These are phyloP conservation scores for Chytriomyces confervae DNA, from an alignment of 192 early-diverging fungal species.

Conservation along the genomic window DNA sequence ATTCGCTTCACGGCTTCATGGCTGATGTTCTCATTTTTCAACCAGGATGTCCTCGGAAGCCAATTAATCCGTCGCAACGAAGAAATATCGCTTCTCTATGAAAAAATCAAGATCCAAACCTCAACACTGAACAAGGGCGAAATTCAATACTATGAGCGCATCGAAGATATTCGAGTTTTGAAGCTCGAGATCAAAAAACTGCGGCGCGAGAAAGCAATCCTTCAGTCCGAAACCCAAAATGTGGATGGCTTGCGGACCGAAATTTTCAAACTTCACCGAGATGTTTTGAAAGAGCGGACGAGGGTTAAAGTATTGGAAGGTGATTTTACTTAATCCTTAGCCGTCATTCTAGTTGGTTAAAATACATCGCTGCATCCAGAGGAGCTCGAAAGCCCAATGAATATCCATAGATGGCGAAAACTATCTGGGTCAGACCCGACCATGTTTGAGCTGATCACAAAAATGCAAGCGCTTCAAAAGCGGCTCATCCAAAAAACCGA, in stretches of 20 bases:
- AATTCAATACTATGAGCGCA: conserved; percentile 63
- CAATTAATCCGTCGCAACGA: conserved; percentile 64
- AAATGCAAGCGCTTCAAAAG: conserved; percentile 66
- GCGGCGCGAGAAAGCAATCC: conserved; percentile 60
- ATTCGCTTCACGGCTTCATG: background rate
- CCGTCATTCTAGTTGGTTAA: background rate
- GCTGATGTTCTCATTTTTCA: background rate
- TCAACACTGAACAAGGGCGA: conserved; percentile 69
- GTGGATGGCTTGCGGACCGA: conserved; percentile 60
- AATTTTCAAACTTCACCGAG: conserved; percentile 61
- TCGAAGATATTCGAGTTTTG: conserved; percentile 68
- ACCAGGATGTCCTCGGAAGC: conserved; percentile 63
- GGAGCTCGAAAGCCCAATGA: conserved; percentile 68
- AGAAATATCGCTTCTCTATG: conserved; percentile 64
- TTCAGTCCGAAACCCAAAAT: conserved; percentile 66
- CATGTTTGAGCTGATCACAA: conserved; percentile 64
- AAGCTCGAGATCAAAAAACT: conserved; percentile 67
- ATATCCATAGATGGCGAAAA: conserved; percentile 68
- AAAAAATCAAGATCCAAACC: conserved; percentile 68
- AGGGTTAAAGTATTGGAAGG: conserved; percentile 67
- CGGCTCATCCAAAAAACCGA: conserved; percentile 66
- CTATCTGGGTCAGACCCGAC: conserved; percentile 64
- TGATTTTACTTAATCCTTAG: conserved; percentile 16
- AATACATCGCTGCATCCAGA: conserved; percentile 37
- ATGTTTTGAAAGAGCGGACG: conserved; percentile 61